phyloP scores from a whole-genome alignment of 1,284 basidiomycete genomes.

The Malassezia sp. region DNA sequence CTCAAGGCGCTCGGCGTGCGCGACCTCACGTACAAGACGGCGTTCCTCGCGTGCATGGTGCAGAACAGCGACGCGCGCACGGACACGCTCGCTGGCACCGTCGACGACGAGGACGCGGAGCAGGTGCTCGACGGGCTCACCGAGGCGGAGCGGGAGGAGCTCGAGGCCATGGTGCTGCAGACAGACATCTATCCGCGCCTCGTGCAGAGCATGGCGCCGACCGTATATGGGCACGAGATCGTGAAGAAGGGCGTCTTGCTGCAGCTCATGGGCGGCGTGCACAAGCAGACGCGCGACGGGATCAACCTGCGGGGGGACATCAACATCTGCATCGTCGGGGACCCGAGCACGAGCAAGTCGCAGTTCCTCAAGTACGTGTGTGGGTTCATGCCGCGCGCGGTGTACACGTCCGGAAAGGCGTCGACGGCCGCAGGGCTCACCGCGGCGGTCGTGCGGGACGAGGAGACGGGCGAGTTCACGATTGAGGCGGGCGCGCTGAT shows the following conservation, averaged over 20 bases:
- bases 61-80: slow-evolving; percentile 65
- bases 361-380: slow-evolving; percentile 99
- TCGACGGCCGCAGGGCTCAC: slow-evolving; percentile 97
- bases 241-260: slow-evolving; percentile 88
- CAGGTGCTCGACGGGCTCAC: slow-evolving; percentile 77
- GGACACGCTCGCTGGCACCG: slow-evolving; percentile 37
- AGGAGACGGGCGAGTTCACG: slow-evolving; percentile 97
- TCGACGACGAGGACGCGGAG: slow-evolving; percentile 68
- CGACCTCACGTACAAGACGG: slow-evolving; percentile 95
- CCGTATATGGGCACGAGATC: slow-evolving; percentile 63
- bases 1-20: slow-evolving; percentile 86
- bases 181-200: slow-evolving; percentile 88
- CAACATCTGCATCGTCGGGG: slow-evolving; percentile 96
- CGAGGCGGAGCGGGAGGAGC: slow-evolving; percentile 84
- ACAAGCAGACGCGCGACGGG: slow-evolving; percentile 90
- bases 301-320: slow-evolving; percentile 95
- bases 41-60: slow-evolving; percentile 96
- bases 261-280: slow-evolving; percentile 98
- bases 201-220: slow-evolving; percentile 89
- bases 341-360: slow-evolving; percentile 91
- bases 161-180: slow-evolving; percentile 80
- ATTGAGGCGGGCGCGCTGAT: slow-evolving; percentile 92
- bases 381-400: slow-evolving; percentile 93
- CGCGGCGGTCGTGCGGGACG: slow-evolving; percentile 93
- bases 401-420: slow-evolving; percentile 97